Base-by-base conservation (phyloP, 257 asterid genomes). In the Perilla frutescens region DNA sequence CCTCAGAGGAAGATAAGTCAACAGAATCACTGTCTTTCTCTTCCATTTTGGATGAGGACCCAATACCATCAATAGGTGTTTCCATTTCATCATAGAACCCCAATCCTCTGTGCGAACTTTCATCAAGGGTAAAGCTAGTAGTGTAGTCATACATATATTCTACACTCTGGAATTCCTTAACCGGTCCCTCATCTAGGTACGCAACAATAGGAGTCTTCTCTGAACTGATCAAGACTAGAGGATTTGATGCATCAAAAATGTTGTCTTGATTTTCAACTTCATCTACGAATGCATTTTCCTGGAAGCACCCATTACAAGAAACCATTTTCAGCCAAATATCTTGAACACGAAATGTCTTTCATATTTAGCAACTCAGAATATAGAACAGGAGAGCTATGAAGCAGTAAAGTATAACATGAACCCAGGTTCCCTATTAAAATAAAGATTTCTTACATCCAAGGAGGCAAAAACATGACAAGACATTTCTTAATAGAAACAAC, bases 31-130 rank as follows among this genome's bases (percentile, higher is more conserved):
- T 68, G 74, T 79, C 96, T 62, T 84, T 82, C 77, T 84, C 89
- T 56, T 88, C 87, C 53, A 76, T 41, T 66, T 75, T 81, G 66
- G 85, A 70, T 13, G 84, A 79, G 65, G 81, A 69, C 68, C 79
- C 90, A 84, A 72, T 45, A 81, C 80, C 88, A 51, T 76, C 80
- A 2, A 56, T 71, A 67, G 79, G 60, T 74, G 81, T 78, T 62
- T 83, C 89, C 75, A 76, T 78, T 69, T 86, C 87, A 37, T 84
- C 86, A 78, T 44, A 12, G 81, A 89, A 88, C 45, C 98, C 97
- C 77, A 91, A 76, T 71, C 99, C 99, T 68, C 87, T 80, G 37
- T 83, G 93, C 1, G 93, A 84, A 69, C 84, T 76, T 65, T 87
- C 97, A 58, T 72, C 96, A 74, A 87, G 77, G 36, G 89, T 76